Percentiles rank a stretch among this genome's conserved stretches.
Conservation (phyloP, 2,329 filamentous ascomycete species). For the Calonectria henricotiae region DNA sequence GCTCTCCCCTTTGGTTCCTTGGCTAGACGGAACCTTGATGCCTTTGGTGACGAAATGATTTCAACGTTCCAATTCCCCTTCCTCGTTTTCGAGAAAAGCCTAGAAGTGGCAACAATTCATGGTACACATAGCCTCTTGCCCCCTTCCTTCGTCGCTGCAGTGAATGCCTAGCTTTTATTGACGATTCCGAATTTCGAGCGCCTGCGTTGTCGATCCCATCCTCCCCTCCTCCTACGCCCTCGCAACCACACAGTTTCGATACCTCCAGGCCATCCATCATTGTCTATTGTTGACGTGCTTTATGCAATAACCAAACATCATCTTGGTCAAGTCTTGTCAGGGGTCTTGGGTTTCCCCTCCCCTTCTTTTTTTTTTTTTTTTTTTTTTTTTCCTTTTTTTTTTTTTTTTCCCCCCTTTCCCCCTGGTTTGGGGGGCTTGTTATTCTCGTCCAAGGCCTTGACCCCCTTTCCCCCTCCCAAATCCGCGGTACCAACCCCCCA, state of each 20-base stretch:
- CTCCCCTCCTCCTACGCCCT: neutral
- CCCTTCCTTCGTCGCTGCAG: neutral
- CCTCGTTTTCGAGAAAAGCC: conserved; percentile 10
- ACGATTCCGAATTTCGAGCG: conserved; percentile 17
- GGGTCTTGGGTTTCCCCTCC: conserved; percentile 8
- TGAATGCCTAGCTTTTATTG: conserved; percentile 20
- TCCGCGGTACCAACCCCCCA: conserved; percentile 19
- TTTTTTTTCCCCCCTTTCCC: conserved; percentile 11
- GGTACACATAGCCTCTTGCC: neutral
- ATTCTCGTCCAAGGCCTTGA: conserved; percentile 1
- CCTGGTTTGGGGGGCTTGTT: conserved; percentile 18
- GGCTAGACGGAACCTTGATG: conserved; percentile 24
- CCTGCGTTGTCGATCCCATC: conserved; percentile 13
- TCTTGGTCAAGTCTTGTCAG: conserved; percentile 10
- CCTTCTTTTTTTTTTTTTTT: neutral
- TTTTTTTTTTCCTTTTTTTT: neutral
- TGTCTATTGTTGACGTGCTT: conserved; percentile 1
- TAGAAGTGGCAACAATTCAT: neutral
- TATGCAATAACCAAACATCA: conserved; percentile 11
- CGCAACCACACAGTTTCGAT: conserved; percentile 19
- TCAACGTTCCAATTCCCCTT: conserved; percentile 18
- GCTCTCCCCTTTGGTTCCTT: conserved; percentile 19
- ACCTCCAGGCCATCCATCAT: conserved; percentile 13
- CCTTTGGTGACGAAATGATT: conserved; percentile 20
- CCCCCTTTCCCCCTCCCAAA: conserved; percentile 17